A percentile compares a stretch with the other conserved stretches of the same genome.
Conservation (phyloP, 2,329 filamentous ascomycete genomes). For the Fusarium redolens region DNA sequence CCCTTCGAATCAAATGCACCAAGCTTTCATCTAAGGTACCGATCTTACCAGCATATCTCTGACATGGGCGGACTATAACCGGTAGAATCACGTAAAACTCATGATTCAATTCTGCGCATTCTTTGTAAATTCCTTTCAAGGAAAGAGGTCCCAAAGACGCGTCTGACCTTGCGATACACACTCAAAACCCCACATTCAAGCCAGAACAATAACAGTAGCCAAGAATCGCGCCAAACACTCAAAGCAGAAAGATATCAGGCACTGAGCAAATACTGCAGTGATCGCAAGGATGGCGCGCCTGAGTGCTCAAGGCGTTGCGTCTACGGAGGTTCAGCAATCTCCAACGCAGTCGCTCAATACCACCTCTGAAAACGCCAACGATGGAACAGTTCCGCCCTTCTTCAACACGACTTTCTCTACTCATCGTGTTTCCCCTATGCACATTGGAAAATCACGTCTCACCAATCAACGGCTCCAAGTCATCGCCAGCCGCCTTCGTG, state of each 20-base stretch:
- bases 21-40: not conserved
- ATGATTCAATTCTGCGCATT: not conserved
- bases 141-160: not conserved
- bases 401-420: conserved; percentile 70
- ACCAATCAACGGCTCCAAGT: conserved; percentile 53
- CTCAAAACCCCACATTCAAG: not conserved
- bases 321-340: conserved; percentile 28
- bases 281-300: conserved; percentile 35
- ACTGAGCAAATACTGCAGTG: not conserved
- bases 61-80: not conserved
- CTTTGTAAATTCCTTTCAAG: not conserved
- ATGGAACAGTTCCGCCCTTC: conserved; percentile 54
- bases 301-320: conserved; percentile 33
- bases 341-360: conserved; percentile 28
- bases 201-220: not conserved
- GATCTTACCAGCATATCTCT: not conserved
- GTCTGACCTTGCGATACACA: not conserved
- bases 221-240: not conserved
- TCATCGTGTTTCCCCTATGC: conserved; percentile 66
- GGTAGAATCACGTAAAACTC: not conserved
- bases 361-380: conserved; percentile 15
- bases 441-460: conserved; percentile 57
- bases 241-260: not conserved
- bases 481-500: conserved; percentile 62
- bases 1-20: not conserved